Evolutionary conservation across 106 monocot species (phyloP), one percentile per base, ranked within the genome.

Genomic region (Phalaenopsis aphrodite): DNA sequence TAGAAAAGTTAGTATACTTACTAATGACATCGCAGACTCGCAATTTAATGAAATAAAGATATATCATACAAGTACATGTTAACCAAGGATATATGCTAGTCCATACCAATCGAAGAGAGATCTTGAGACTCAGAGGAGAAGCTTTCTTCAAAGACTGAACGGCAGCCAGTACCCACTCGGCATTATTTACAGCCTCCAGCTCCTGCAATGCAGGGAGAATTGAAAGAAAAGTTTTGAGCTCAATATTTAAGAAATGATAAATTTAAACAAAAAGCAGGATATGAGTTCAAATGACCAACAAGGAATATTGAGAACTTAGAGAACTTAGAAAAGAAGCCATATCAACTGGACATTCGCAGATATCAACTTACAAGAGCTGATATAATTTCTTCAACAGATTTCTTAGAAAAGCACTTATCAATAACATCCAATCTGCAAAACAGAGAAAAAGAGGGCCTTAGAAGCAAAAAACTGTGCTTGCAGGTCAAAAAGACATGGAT

Each of bases 41-140:
- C 45, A 75, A 75, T 65, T 65, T 23, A 21, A 65, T 9, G 24
- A 21, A 65, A 23, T 21, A 24, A 65, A 65, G 14, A 52, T 12
- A 23, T 1, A 65, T 65, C 10, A 65, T 8, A 65, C 21, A 21
- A 65, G 64, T 23, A 65, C 64, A 65, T 74, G 12, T n/a, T 36
- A 74, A 74, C n/a, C 17, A 45, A 74, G 43, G 43, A 42, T 74
- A 55, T 16, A 77, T 74, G 46, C 41, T 42, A 74, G 42, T 55
- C 3, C 78, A 81, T 92, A 98, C 98, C 83, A 85, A 90, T 89
- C 85, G 89, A 76, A 98, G 94, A 80, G 88, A 84, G 79, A 98
- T 87, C 84, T 99, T 95, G 37, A 99, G 91, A 81, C 99, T 95
- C 24, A 77, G 80, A 82, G 99, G 99, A 12, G 99, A 99, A 83